phyloP scores from a whole-genome alignment of 1,139 yeast species.

The Ogataea hybrid region DNA sequence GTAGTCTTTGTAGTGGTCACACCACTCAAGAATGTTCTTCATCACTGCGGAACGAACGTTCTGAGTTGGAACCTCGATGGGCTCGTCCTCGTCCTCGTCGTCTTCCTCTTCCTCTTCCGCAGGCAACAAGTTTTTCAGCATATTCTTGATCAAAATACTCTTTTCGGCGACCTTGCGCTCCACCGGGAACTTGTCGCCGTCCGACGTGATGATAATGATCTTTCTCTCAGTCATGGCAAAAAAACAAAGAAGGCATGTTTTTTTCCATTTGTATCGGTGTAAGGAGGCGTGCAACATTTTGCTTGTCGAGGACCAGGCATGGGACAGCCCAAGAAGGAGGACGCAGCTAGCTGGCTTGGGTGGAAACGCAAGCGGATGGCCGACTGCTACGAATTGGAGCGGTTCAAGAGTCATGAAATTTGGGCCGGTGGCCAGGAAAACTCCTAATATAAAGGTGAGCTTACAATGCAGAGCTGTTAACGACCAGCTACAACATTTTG shows the following conservation, averaged over 20 bases:
- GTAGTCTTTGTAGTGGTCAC: slow-evolving; percentile 92
- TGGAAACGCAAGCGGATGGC: too few relatives aligned
- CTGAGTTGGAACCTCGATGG: slow-evolving; percentile 88
- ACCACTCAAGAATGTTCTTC: slow-evolving; percentile 93
- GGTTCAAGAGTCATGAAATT: too few relatives aligned
- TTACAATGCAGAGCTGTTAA: too few relatives aligned
- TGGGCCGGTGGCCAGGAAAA: too few relatives aligned
- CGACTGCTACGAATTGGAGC: too few relatives aligned
- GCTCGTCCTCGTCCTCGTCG: slow-evolving; percentile 51
- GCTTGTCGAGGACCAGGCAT: too few relatives aligned
- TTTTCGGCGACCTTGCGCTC: slow-evolving; percentile 89
- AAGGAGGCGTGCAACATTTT: slow-evolving; percentile 1
- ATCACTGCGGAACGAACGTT: slow-evolving; percentile 85
- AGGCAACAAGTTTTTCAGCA: slow-evolving; percentile 78
- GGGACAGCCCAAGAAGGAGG: not conserved
- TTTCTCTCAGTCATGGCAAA: slow-evolving; percentile 31
- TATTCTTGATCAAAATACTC: slow-evolving; percentile 82
- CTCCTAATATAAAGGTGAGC: too few relatives aligned
- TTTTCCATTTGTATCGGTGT: slow-evolving; percentile 2
- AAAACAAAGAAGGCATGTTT: slow-evolving; percentile 3
- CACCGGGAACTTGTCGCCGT: slow-evolving; percentile 69
- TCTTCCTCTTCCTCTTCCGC: slow-evolving; percentile 47
- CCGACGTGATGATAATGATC: slow-evolving; percentile 67
- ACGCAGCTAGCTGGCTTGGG: too few relatives aligned
- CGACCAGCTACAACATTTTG: too few relatives aligned